Base-by-base conservation (phyloP, 2,329 filamentous ascomycete species). In the Phialophora expanda region DNA sequence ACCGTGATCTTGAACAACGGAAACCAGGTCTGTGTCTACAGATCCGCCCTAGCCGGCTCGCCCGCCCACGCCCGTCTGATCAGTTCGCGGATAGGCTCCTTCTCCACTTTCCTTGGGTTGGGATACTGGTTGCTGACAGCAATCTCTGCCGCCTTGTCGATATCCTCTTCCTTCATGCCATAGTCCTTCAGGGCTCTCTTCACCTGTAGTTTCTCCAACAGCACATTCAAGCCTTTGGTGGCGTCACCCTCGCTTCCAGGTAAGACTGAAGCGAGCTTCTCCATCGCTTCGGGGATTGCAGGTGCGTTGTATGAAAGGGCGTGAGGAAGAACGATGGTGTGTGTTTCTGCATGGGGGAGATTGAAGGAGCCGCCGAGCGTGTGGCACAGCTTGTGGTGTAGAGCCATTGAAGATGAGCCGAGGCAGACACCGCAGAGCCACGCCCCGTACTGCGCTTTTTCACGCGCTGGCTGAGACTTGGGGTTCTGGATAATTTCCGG, bases 361-460 rank as follows among this genome's bases (percentile, higher is more conserved):
- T 85, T 83, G 75, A 89, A 88, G 70, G 81, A 84, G 7, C 87
- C 88, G 26, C 87, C 87, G 1, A 89, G 78, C 0, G 85, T 85
- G 73, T 90, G 87, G 76, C 87, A 89, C 1, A 90, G 81, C 74
- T 90, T 90, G 76, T 90, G 87, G 73, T 90, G 88, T 14, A 90
- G 81, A 2, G 85, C 82, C 85, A 89, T 89, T 61, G 82, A 82
- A 2, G 86, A 84, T 65, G 78, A 83, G 5, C 86, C 87, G 0
- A 89, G 79, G 70, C 85, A 87, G 26, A 80, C 82, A 34, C 86
- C 86, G 70, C 86, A 89, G 1, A 89, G 82, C 86, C 86, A 89
- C 44, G 87, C 87, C 24, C 87, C 87, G 71, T 89, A 88, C 1
- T 86, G 81, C 14, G 86, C 86, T 2, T 75, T 75, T 2, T 80